Base-by-base conservation (phyloP, 441 rosid genomes). In the Pelargonium myrrhifolium region DNA sequence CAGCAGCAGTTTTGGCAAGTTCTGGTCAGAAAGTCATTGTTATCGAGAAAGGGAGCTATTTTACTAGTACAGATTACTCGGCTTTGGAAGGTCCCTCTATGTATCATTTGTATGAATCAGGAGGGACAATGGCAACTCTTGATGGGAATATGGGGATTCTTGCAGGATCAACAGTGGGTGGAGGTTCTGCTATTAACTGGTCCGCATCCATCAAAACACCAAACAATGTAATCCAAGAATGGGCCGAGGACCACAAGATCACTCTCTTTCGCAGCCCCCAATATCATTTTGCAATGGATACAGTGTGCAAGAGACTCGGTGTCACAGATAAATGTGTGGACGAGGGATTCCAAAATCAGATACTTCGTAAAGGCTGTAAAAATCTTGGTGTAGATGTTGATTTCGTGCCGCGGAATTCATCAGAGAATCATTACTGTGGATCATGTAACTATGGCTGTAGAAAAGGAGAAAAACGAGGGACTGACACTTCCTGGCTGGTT, bases 41-140 rank as follows among this genome's bases (percentile, higher is more conserved):
- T 53, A 64, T 93, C 12, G 99, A 93, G 83, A 93, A 91, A 72
- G 99, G 97, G 65, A 82, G 77, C 69, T 91, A 93, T 75, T 93
- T 77, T 53, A 67, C 89, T 7, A 56, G 81, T 0, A 18, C 71
- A 0, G 95, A 91, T 60, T 89, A 85, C 68, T 72, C 90, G 62
- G 82, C 83, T 35, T 72, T 71, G 3, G 99, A 93, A 81, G 96
- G 92, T 3, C 93, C 86, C 49, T 84, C 87, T 5, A 1, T 69
- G 73, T 66, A 21, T 61, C 72, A 68, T 31, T 8, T 68, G 24
- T 68, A 68, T 9, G 65, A 60, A 42, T 40, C 58, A 2, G 28
- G 45, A 8, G 72, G 64, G 6, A 18, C 43, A 53, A 53, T 68
- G 0, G 17, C 59, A 31, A 60, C 72, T 3, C 55, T 68, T 4